These are phyloP conservation scores for Neurospora sp. DNA, from an alignment of 495 filamentous ascomycete genomes.

Conservation along the genomic window DNA sequence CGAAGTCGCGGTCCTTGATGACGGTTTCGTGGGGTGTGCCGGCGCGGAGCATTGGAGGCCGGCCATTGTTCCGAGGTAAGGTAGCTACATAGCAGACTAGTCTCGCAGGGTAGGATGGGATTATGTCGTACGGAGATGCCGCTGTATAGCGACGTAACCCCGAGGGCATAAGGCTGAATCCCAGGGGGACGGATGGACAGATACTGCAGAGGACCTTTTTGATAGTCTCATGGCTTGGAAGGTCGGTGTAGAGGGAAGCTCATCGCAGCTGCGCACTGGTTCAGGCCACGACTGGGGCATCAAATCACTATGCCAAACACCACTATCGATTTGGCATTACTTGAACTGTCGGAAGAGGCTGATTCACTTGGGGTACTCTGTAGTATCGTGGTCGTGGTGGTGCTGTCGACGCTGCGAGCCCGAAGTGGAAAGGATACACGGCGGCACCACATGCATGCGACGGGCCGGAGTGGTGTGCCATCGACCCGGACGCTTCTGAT, in stretches of 20 bases:
- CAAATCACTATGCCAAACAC: background rate
- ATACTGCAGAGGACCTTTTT: background rate
- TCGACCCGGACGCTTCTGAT: background rate
- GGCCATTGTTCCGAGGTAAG: background rate
- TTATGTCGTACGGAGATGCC: background rate
- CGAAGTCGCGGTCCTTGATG: background rate
- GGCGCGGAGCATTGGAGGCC: background rate
- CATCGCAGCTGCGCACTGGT: slow-evolving; percentile 19
- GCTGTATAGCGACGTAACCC: background rate
- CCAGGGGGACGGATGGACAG: background rate
- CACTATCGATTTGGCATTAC: background rate
- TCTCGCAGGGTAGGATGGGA: background rate
- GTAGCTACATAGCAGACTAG: background rate
- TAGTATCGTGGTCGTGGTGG: background rate
- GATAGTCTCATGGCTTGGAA: background rate
- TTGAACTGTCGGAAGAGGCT: background rate
- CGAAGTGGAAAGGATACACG: background rate
- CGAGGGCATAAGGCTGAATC: slow-evolving; percentile 6
- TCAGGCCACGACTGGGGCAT: background rate
- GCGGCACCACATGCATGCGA: background rate
- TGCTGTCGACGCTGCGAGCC: background rate
- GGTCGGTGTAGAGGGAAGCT: slow-evolving; percentile 3
- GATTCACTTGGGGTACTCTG: background rate
- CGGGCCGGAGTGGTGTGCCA: background rate
- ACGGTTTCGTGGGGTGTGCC: background rate